These are phyloP conservation scores for Penicillium riverlandense DNA, from an alignment of 495 filamentous ascomycete genomes.

Conservation along the genomic window DNA sequence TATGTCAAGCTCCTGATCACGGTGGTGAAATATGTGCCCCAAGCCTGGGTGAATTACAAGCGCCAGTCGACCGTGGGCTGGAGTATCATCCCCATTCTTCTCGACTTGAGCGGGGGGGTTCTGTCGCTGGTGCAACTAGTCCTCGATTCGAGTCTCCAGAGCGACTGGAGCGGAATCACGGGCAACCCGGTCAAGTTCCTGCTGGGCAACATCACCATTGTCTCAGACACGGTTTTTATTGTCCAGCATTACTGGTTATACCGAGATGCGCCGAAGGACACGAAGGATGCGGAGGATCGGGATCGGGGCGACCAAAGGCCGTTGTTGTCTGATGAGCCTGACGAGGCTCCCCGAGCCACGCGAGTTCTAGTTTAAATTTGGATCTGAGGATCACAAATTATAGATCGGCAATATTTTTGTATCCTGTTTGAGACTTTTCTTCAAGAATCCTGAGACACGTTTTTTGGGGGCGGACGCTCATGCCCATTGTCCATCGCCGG, in stretches of 20 bases:
- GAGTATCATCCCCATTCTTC: slow-evolving; percentile 77
- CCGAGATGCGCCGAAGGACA: slow-evolving; percentile 18
- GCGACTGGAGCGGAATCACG: slow-evolving; percentile 80
- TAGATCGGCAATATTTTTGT: too few species aligned
- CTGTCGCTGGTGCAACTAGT: slow-evolving; percentile 77
- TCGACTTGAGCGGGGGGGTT: slow-evolving; percentile 75
- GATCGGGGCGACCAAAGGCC: too few species aligned
- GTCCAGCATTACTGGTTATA: slow-evolving; percentile 83
- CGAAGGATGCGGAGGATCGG: slow-evolving; percentile 1
- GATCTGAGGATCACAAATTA: too few species aligned
- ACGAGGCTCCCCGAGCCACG: too few species aligned
- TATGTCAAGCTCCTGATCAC: slow-evolving; percentile 88
- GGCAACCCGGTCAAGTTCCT: slow-evolving; percentile 91
- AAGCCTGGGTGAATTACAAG: slow-evolving; percentile 73
- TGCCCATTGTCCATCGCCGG: too few species aligned
- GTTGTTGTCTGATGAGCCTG: too few species aligned
- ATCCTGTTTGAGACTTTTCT: too few species aligned
- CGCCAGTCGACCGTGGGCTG: slow-evolving; percentile 80
- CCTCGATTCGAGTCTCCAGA: slow-evolving; percentile 77
- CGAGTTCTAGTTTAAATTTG: too few species aligned
- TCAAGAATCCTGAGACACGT: too few species aligned
- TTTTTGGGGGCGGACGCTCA: too few species aligned
- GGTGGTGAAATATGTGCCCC: slow-evolving; percentile 85
- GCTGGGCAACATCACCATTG: slow-evolving; percentile 71
- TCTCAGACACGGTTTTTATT: slow-evolving; percentile 85